These are phyloP conservation scores for Fusarium heterosporum DNA, from an alignment of 2,329 filamentous ascomycete species.

Conservation along the genomic window DNA sequence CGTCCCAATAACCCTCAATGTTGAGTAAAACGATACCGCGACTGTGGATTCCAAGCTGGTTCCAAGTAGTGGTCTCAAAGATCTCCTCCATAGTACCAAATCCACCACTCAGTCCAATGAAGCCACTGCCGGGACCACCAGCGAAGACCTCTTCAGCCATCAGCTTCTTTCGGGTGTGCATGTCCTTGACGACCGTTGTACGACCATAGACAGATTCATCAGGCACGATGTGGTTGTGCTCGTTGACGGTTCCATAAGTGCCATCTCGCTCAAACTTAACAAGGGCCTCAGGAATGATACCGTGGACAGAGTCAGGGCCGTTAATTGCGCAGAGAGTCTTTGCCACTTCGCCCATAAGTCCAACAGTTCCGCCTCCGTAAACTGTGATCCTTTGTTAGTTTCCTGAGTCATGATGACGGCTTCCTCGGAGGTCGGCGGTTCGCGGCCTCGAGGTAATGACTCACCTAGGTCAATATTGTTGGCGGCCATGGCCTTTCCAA, in stretches of 20 bases:
- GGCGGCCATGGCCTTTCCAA: conserved; percentile 79
- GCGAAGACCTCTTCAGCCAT: conserved; percentile 91
- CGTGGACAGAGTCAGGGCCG: conserved; percentile 86
- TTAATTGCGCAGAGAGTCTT: conserved; percentile 85
- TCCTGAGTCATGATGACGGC: neutral
- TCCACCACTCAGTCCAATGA: conserved; percentile 88
- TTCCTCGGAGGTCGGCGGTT: conserved; percentile 5
- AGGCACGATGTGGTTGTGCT: conserved; percentile 67
- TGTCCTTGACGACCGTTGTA: conserved; percentile 91
- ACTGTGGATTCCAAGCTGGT: conserved; percentile 92
- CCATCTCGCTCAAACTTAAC: conserved; percentile 80
- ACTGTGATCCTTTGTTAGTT: conserved; percentile 60
- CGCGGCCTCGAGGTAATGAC: conserved; percentile 36
- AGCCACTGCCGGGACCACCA: conserved; percentile 85
- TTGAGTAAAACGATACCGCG: conserved; percentile 85
- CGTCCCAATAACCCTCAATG: conserved; percentile 92
- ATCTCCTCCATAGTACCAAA: conserved; percentile 98
- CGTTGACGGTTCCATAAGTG: conserved; percentile 60
- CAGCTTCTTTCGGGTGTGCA: conserved; percentile 94
- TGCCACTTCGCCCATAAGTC: conserved; percentile 95
- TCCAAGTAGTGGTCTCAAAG: conserved; percentile 93
- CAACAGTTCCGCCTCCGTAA: conserved; percentile 94
- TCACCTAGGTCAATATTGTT: conserved; percentile 80
- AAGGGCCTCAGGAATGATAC: conserved; percentile 90
- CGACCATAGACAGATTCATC: conserved; percentile 77